Percentiles rank a stretch among this genome's conserved stretches.
Conservation (phyloP, 2,329 filamentous ascomycete genomes). For the Lecanicillium sp. region DNA sequence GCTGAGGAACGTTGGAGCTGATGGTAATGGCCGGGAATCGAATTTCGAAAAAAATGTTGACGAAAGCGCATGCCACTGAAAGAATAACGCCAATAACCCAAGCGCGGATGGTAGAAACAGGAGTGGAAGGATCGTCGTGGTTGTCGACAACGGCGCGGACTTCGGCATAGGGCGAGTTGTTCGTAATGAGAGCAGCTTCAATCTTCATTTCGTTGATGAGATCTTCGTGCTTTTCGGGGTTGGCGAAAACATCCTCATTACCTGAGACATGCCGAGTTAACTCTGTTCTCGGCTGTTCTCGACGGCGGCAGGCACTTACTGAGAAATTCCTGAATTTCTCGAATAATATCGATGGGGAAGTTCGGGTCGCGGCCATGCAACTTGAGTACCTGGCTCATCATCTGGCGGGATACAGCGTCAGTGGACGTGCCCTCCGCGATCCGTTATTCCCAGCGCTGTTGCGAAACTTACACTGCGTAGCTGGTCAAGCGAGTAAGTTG, state of each 20-base stretch:
- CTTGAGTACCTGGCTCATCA: constrained; percentile 29
- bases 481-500: constrained; percentile 28
- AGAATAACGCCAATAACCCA: constrained; percentile 33
- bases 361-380: constrained; percentile 33
- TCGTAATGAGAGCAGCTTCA: constrained; percentile 26
- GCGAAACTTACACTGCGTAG: constrained; percentile 23
- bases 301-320: constrained; percentile 19
- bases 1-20: constrained; percentile 33
- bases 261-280: not conserved
- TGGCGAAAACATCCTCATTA: constrained; percentile 16
- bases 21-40: constrained; percentile 36
- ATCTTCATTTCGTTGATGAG: constrained; percentile 28
- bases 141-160: constrained; percentile 41
- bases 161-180: constrained; percentile 34
- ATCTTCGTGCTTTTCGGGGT: constrained; percentile 22
- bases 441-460: not conserved
- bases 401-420: constrained; percentile 16
- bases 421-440: too few relatives aligned
- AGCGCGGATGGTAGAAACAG: constrained; percentile 36
- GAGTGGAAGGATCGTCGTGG: constrained; percentile 33
- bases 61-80: constrained; percentile 24
- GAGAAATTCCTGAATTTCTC: constrained; percentile 32
- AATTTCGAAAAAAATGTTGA: constrained; percentile 35
- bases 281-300: not conserved
- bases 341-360: constrained; percentile 29